Conservation (phyloP, 2,329 filamentous ascomycete genomes). For the Aspergillus bombycis region DNA sequence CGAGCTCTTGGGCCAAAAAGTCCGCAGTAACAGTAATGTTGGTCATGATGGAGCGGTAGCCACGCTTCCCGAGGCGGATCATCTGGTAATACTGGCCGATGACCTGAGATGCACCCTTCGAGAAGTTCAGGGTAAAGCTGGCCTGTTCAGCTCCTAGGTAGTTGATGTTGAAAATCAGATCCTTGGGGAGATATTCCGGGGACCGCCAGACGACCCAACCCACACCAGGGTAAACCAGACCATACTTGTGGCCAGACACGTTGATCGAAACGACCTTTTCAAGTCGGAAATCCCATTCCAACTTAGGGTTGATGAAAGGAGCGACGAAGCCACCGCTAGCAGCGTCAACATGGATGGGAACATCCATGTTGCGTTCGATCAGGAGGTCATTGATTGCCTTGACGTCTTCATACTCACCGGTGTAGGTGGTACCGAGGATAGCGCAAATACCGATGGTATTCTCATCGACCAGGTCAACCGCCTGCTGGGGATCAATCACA, state of each 20-base stretch:
- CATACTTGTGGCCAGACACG: constrained; percentile 88
- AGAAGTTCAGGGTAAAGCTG: constrained; percentile 97
- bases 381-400: constrained; percentile 90
- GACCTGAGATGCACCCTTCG: constrained; percentile 89
- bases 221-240: constrained; percentile 82
- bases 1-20: constrained; percentile 75
- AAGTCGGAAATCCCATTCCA: constrained; percentile 91
- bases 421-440: constrained; percentile 92
- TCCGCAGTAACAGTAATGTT: constrained; percentile 90
- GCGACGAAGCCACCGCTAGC: constrained; percentile 91
- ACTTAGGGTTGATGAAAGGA: constrained; percentile 81
- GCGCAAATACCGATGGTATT: constrained; percentile 88
- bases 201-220: constrained; percentile 92
- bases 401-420: constrained; percentile 92
- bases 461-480: constrained; percentile 65
- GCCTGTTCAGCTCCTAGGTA: constrained; percentile 95
- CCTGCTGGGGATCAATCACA: constrained; percentile 66
- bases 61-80: constrained; percentile 89
- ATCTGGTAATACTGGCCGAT: constrained; percentile 98
- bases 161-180: constrained; percentile 99
- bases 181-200: constrained; percentile 80
- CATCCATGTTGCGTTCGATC: constrained; percentile 72
- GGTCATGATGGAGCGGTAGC: constrained; percentile 90
- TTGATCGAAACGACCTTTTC: constrained; percentile 92
- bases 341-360: constrained; percentile 91